Evolutionary conservation across 2,329 filamentous ascomycete genomes (phyloP).

Genomic region (Sclerotinia minor): DNA sequence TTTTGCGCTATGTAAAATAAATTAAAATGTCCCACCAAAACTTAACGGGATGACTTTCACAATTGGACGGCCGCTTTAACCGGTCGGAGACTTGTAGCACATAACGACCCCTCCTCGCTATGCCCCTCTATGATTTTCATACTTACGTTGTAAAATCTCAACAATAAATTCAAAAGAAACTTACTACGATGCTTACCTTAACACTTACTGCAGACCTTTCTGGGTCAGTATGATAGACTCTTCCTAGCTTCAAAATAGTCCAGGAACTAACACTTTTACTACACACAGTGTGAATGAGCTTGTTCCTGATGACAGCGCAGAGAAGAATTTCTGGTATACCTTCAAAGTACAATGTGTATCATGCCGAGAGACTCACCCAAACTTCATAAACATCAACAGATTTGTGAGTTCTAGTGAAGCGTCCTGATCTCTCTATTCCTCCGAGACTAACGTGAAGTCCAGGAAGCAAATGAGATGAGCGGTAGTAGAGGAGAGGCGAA

Average conservation of each 20-base stretch:
- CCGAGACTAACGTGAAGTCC: background rate
- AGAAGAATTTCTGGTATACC: conserved; percentile 89
- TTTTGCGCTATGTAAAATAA: conserved; percentile 18
- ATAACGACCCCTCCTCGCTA: conserved; percentile 17
- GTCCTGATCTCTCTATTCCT: too few species aligned
- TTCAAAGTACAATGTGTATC: conserved; percentile 99
- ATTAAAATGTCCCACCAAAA: conserved; percentile 13
- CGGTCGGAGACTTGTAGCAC: background rate
- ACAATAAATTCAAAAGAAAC: conserved; percentile 10
- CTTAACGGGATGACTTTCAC: conserved; percentile 11
- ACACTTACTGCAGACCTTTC: conserved; percentile 66
- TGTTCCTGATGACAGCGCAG: conserved; percentile 76
- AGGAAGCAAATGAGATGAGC: conserved; percentile 90
- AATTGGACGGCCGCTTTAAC: conserved; percentile 28
- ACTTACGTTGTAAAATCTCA: background rate
- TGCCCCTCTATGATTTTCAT: conserved; percentile 18
- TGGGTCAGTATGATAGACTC: conserved; percentile 54
- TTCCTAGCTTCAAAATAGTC: background rate
- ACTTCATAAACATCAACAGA: conserved; percentile 81
- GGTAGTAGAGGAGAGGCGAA: conserved; percentile 95
- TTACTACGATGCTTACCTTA: conserved; percentile 60
- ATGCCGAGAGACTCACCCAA: conserved; percentile 86
- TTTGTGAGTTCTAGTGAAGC: conserved; percentile 58
- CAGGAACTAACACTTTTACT: conserved; percentile 17
- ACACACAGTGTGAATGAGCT: conserved; percentile 79